Base-by-base conservation (phyloP, 768 basidiomycete genomes). In the Wakefieldia striispora region DNA sequence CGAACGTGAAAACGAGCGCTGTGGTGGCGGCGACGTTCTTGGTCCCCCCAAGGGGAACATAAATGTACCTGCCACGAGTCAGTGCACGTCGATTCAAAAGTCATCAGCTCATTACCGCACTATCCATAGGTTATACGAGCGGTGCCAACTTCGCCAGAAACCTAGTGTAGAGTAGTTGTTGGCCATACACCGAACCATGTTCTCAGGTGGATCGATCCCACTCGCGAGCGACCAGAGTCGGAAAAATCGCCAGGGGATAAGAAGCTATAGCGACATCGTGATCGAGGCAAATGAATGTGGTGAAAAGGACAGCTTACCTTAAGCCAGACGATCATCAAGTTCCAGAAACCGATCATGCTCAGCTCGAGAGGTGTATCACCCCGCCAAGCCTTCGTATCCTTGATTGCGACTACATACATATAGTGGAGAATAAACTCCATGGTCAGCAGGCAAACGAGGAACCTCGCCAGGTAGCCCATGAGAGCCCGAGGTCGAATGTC, bases 181-280 rank as follows among this genome's bases (percentile, higher is more conserved):
- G 19, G 84, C 89, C 84, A 97, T 88, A 62, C 97, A 98, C n/a
- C 97, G 81, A 12, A 99, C 79, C 97, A 97, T 97, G 68, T 99
- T 99, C 68, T 99, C 97, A 0, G 95, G 97, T 0, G 93, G 88
- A 59, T 97, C 91, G 29, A 97, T 79, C 0, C 90, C 91, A 59
- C 93, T 91, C 6, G 81, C 66, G 19, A 98, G 72, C 3, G 95
- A 86, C 93, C 95, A 97, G 17, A 97, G 71, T 2, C 95, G 88
- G 75, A 97, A 98, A 74, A 97, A 97, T 11, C 95, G 80, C 95
- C 95, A 97, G 0, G 94, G 90, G 19, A 97, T 80, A 36, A 97
- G 74, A 19, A 97, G 81, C 95, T 97, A 58, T 39, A 35, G 29
- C 10, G 29, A 27, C 34, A 13, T 35, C 38, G 42, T 9, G 45